These are phyloP conservation scores for Claviceps citrina DNA, from an alignment of 2,329 filamentous ascomycete species.

Conservation along the genomic window DNA sequence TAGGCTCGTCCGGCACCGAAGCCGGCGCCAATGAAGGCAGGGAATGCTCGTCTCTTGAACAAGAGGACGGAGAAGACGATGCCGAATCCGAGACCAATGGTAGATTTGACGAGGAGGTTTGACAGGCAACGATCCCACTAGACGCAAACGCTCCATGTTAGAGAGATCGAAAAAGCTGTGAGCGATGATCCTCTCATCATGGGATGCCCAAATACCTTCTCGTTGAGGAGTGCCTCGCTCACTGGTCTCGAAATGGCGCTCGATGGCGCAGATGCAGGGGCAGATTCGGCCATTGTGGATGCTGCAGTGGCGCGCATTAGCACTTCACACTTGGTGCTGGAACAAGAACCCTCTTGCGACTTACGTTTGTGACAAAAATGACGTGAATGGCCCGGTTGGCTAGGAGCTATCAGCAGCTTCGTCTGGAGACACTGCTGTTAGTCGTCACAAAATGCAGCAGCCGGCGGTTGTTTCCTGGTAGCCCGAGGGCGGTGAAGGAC, in stretches of 20 bases:
- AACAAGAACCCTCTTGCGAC: not conserved
- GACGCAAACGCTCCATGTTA: not conserved
- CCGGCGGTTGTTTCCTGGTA: constrained; percentile 20
- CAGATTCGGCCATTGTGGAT: constrained; percentile 39
- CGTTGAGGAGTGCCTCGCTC: constrained; percentile 95
- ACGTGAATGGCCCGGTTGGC: constrained; percentile 6
- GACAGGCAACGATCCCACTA: constrained; percentile 99
- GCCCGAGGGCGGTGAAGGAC: constrained; percentile 29
- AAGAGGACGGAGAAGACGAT: constrained; percentile 96
- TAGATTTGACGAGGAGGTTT: constrained; percentile 91
- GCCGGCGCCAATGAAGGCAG: constrained; percentile 83
- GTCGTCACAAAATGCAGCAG: constrained; percentile 17
- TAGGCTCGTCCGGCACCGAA: constrained; percentile 94
- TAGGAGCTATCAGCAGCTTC: constrained; percentile 18
- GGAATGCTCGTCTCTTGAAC: constrained; percentile 97
- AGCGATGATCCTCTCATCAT: not conserved
- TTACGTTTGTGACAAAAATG: constrained; percentile 3
- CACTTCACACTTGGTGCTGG: not conserved
- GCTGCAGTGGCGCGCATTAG: constrained; percentile 5
- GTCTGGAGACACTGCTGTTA: constrained; percentile 17
- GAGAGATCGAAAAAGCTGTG: too few species aligned
- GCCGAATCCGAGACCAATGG: constrained; percentile 89
- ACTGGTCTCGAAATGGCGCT: constrained; percentile 65
- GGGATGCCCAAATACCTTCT: constrained; percentile 61
- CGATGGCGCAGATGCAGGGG: constrained; percentile 32